These are phyloP conservation scores for Aspergillus novoparasiticus DNA, from an alignment of 2,329 filamentous ascomycete species.

Conservation along the genomic window DNA sequence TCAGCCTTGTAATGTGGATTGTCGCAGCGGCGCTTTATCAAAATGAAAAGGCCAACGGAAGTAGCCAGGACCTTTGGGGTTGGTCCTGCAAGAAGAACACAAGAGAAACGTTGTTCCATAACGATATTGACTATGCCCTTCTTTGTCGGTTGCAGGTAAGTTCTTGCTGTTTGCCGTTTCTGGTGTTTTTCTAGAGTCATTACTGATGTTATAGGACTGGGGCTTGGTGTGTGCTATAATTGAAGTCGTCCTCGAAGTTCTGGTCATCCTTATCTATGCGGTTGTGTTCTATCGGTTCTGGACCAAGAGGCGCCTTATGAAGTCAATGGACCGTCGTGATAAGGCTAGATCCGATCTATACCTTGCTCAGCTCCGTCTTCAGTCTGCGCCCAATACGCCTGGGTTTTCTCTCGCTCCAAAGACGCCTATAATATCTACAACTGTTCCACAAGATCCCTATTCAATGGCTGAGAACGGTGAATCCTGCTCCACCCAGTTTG, in stretches of 20 bases:
- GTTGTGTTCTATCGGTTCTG: slow-evolving; percentile 97
- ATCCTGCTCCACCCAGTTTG: slow-evolving; percentile 52
- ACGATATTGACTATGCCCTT: slow-evolving; percentile 84
- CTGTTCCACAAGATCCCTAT: slow-evolving; percentile 45
- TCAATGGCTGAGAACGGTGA: slow-evolving; percentile 58
- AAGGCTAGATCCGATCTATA: slow-evolving; percentile 93
- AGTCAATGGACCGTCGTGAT: slow-evolving; percentile 96
- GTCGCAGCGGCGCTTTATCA: slow-evolving; percentile 84
- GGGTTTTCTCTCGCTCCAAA: slow-evolving; percentile 74
- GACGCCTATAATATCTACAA: slow-evolving; percentile 46
- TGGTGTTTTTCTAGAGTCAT: slow-evolving; percentile 14
- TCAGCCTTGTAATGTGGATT: slow-evolving; percentile 91
- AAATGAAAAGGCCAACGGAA: slow-evolving; percentile 69
- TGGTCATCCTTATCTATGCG: slow-evolving; percentile 90
- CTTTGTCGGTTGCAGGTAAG: slow-evolving; percentile 84
- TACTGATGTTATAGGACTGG: slow-evolving; percentile 68
- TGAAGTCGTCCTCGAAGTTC: slow-evolving; percentile 87
- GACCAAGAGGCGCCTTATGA: slow-evolving; percentile 91
- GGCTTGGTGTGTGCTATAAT: slow-evolving; percentile 94
- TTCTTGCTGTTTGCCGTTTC: slow-evolving; percentile 10
- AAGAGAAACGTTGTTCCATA: slow-evolving; percentile 72
- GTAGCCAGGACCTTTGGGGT: slow-evolving; percentile 91
- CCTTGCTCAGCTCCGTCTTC: slow-evolving; percentile 78
- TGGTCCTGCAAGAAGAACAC: slow-evolving; percentile 96
- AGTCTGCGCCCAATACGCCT: slow-evolving; percentile 93